Conservation (phyloP, 2,329 filamentous ascomycete species). For the Parascedosporium putredinis region DNA sequence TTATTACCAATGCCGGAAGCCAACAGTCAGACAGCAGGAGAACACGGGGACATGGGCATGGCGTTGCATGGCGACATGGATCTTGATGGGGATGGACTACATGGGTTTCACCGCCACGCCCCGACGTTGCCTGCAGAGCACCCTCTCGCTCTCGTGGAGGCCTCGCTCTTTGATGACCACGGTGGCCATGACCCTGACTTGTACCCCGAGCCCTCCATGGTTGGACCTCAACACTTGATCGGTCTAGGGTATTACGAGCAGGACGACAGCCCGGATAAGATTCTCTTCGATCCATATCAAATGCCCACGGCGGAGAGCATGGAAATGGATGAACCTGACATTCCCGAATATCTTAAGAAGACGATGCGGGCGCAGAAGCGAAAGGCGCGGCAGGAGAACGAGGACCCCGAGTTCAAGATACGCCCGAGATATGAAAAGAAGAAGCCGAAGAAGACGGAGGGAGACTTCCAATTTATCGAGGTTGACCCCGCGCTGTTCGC, state of each 20-base stretch:
- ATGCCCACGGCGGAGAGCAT: conserved; percentile 36
- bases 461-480: conserved; percentile 11
- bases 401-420: conserved; percentile 43
- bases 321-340: conserved; percentile 31
- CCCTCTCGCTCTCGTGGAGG: conserved; percentile 13
- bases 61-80: neutral
- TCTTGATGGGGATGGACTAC: neutral
- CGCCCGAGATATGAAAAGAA: conserved; percentile 14
- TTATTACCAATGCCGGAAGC: neutral
- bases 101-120: neutral
- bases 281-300: conserved; percentile 50
- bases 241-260: conserved; percentile 53
- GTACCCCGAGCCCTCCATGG: conserved; percentile 39
- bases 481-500: conserved; percentile 12
- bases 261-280: conserved; percentile 45
- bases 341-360: conserved; percentile 46
- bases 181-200: conserved; percentile 19
- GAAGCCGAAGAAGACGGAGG: conserved; percentile 15
- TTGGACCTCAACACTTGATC: conserved; percentile 38
- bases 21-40: neutral
- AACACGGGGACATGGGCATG: neutral
- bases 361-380: conserved; percentile 42
- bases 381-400: conserved; percentile 39
- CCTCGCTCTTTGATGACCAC: conserved; percentile 15
- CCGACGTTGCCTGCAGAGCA: conserved; percentile 2